These are phyloP conservation scores for Fusarium caatingaense DNA, from an alignment of 2,329 filamentous ascomycete species.

Conservation along the genomic window DNA sequence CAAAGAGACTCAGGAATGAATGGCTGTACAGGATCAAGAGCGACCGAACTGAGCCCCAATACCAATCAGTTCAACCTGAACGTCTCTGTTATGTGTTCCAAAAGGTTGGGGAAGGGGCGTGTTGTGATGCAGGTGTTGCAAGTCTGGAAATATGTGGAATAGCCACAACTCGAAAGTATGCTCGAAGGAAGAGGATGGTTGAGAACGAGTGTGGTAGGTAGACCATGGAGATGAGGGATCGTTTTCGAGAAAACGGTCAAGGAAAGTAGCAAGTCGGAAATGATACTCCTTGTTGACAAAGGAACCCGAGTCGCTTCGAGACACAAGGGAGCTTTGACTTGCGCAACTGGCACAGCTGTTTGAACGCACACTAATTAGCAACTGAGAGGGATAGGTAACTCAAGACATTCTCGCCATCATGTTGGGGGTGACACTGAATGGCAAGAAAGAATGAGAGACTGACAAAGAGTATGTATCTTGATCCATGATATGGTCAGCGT, in stretches of 20 bases:
- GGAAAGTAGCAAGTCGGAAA: not conserved
- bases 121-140: not conserved
- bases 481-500: not conserved
- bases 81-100: not conserved
- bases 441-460: not conserved
- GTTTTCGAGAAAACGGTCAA: not conserved
- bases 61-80: not conserved
- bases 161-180: not conserved
- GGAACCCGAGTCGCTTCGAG: not conserved
- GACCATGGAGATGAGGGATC: constrained; percentile 7
- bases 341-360: not conserved
- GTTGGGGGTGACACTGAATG: not conserved
- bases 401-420: not conserved
- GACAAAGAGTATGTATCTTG: not conserved
- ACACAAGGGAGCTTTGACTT: not conserved
- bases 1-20: not conserved
- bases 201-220: not conserved
- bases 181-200: not conserved
- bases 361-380: not conserved
- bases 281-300: not conserved
- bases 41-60: not conserved
- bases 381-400: not conserved
- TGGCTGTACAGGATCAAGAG: not conserved
- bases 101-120: not conserved
- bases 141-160: not conserved